Evolutionary conservation across 2,329 filamentous ascomycete species (phyloP), one percentile per base, ranked within the genome.

Genomic region (Diplodia sapinea): DNA sequence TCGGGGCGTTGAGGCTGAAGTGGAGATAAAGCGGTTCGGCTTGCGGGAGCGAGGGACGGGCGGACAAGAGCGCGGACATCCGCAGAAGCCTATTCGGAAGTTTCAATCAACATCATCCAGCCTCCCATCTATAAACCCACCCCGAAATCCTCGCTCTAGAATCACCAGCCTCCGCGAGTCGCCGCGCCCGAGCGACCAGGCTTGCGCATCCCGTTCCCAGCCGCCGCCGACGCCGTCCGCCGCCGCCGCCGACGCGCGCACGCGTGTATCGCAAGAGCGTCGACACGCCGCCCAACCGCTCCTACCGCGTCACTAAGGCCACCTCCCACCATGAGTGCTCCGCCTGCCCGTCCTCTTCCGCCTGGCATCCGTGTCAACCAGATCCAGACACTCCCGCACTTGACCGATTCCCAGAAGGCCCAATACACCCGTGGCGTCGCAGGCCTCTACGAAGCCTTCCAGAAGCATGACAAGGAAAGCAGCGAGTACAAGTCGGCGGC

Each of bases 401-500:
- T 89, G 36, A 83, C 77, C 69, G 83, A 86, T 9, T 77, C 83
- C 59, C 82, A 85, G 71, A 88, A 88, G 77, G 76, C 81, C 54
- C 82, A 85, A 70, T 87, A 87, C 72, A 84, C 83, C 68, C 77
- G 81, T 59, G 79, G 84, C 23, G 82, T 89, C 69, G 80, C 82
- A 67, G 82, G 80, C 69, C 80, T 87, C 61, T 89, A 86, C 86
- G 81, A 82, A 36, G 75, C 81, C 38, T 78, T 86, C 62, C 82
- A 86, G 68, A 81, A 73, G 51, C 81, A 81, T 50, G 80, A 84
- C 13, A 77, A 79, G 40, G 82, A 83, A 65, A 84, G 80, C 63
- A 73, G 79, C 1, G 82, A 86, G 68, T 83, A 86, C 71, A 80
- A 80, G 67, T 77, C 78, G 51, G 85, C 83, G 13, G 82, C 84